Evolutionary conservation across 352 stramenopile genomes (phyloP), one percentile per base, ranked within the genome.

Genomic region (Globisporangium emineosum): DNA sequence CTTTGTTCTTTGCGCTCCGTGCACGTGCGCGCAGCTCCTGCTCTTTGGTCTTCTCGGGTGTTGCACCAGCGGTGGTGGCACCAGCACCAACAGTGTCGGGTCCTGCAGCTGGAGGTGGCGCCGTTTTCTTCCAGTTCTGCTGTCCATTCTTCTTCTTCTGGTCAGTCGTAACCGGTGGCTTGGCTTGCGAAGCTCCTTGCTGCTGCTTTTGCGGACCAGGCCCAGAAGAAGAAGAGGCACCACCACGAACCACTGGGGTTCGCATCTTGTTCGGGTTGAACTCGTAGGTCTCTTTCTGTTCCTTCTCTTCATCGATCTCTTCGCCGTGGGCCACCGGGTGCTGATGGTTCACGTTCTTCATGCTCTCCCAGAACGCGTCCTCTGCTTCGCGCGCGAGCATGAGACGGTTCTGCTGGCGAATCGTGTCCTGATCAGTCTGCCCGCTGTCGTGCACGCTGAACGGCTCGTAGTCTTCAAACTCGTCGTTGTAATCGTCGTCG

Each of bases 401-500:
- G 15, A 71, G 63, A 2, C 79, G 76, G 64, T 90, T 90, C 33
- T 82, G 64, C 47, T 80, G 72, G 5, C 77, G 76, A 57, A 90
- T 79, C 5, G 69, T 69, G 21, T 89, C 81, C 52, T 88, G 74
- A 49, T 87, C 79, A 10, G 53, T 54, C 43, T 65, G 79, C 0
- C 76, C 76, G 15, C 69, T 63, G 47, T 87, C 81, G 12, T 77
- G 66, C 30, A 88, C 68, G 53, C 77, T 71, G 49, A 90, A 88
- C 21, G 79, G 79, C 51, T 87, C 81, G 52, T 91, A 91, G 60
- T 94, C 86, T 23, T 91, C 86, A 54, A 90, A 89, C 63, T 94
- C 86, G 61, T 94, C 86, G 61, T 91, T 92, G 72, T 92, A 94
- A 60, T 94, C 86, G 66, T 93, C 86, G 58, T 94, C 77, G 57